phyloP scores from a whole-genome alignment of 441 rosid species.

The Viola pubescens region DNA sequence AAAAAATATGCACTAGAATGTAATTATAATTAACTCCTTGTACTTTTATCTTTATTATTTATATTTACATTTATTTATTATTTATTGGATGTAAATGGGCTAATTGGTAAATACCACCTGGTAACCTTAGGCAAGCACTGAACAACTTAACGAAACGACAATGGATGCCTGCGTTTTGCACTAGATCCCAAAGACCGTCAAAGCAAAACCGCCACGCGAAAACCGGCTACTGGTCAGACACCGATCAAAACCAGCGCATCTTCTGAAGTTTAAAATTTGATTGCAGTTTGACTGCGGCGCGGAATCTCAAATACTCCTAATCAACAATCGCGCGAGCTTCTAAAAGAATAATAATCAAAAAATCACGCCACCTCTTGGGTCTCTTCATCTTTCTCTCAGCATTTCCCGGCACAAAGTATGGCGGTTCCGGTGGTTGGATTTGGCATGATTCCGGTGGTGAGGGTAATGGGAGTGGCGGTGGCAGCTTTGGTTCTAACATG shows the following conservation, averaged over 20 bases:
- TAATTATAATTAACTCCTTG: no score
- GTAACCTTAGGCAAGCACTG: neutral
- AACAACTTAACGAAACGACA: neutral
- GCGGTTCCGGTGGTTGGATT: slow-evolving; percentile 2
- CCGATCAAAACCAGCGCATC: neutral
- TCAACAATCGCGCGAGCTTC: no score
- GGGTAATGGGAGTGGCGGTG: slow-evolving; percentile 8
- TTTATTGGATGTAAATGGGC: no score
- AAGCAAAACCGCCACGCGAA: neutral
- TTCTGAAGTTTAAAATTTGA: no score
- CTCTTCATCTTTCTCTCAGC: neutral
- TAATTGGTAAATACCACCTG: no score
- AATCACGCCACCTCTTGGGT: neutral
- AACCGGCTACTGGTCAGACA: neutral
- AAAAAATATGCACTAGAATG: no score
- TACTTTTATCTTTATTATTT: no score
- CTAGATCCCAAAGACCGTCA: neutral
- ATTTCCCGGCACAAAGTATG: neutral
- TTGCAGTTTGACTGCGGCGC: no score
- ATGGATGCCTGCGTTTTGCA: neutral
- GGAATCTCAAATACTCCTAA: no score
- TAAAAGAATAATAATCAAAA: no score
- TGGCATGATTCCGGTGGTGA: neutral
- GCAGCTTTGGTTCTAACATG: slow-evolving; percentile 8
- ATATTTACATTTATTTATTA: no score